Conservation (phyloP, 2,329 filamentous ascomycete species). For the Leptographium wingfieldii region DNA sequence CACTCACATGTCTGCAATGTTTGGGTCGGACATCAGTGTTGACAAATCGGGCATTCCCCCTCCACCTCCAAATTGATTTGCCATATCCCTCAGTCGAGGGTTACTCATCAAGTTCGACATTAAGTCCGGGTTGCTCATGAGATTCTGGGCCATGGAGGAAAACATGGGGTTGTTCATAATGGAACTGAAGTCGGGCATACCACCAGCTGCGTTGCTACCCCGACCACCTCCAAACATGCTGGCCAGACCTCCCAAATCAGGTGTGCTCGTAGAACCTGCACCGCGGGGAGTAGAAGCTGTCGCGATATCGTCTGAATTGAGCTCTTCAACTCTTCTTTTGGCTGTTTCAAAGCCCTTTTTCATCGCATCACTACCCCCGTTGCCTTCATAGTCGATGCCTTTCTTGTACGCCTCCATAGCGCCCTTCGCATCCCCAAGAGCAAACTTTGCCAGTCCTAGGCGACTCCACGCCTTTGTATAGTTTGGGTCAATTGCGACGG, state of each 20-base stretch:
- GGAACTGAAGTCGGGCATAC: slow-evolving; percentile 75
- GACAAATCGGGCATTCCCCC: slow-evolving; percentile 76
- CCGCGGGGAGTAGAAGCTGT: slow-evolving; percentile 14
- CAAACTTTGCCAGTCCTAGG: slow-evolving; percentile 81
- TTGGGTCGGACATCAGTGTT: slow-evolving; percentile 82
- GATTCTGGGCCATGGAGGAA: slow-evolving; percentile 86
- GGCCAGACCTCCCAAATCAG: slow-evolving; percentile 57
- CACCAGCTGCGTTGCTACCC: slow-evolving; percentile 49
- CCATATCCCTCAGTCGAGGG: slow-evolving; percentile 78
- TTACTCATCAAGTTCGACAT: slow-evolving; percentile 92
- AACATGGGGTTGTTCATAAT: slow-evolving; percentile 99
- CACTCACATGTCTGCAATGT: slow-evolving; percentile 80
- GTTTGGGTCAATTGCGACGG: slow-evolving; percentile 72
- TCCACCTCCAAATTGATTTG: slow-evolving; percentile 60
- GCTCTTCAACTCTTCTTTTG: slow-evolving; percentile 73
- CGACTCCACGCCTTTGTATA: slow-evolving; percentile 98
- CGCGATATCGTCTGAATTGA: slow-evolving; percentile 43
- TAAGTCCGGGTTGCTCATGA: slow-evolving; percentile 94
- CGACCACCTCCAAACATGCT: slow-evolving; percentile 55
- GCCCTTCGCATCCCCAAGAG: slow-evolving; percentile 78
- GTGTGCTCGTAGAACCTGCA: slow-evolving; percentile 32
- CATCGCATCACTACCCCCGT: slow-evolving; percentile 91
- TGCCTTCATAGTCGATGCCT: slow-evolving; percentile 89
- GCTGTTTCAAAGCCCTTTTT: slow-evolving; percentile 94
- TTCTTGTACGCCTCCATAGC: slow-evolving; percentile 90